Percentiles rank a stretch among this genome's conserved stretches.
phyloP scores from a whole-genome alignment of 1,284 basidiomycete genomes.

The Austroboletus olivaceoglutinosus region DNA sequence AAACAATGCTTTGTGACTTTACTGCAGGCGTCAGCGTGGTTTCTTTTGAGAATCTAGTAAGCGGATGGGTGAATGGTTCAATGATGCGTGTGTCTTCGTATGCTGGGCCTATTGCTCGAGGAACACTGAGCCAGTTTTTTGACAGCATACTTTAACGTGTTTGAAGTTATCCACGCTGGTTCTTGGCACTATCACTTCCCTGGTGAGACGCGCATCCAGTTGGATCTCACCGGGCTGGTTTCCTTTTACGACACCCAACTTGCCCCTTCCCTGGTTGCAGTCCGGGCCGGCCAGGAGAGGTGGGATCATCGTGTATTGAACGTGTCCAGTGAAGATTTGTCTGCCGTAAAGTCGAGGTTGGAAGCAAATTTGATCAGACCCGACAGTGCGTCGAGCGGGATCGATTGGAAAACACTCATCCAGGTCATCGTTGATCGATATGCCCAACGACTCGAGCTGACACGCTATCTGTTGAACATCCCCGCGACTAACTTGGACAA shows the following conservation, averaged over 20 bases:
- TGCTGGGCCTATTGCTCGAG: neutral
- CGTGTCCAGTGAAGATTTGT: no score
- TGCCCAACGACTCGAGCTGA: constrained; percentile 40
- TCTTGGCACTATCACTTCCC: constrained; percentile 37
- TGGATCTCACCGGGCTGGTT: constrained; percentile 33
- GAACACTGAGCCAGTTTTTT: neutral
- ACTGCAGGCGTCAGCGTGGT: constrained; percentile 39
- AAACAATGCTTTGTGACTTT: no score
- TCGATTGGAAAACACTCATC: constrained; percentile 45
- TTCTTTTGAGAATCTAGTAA: constrained; percentile 29
- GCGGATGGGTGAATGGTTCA: neutral
- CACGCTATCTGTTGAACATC: constrained; percentile 38
- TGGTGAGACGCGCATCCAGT: constrained; percentile 36
- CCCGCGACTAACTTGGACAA: neutral
- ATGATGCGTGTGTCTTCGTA: neutral
- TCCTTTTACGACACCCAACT: no score
- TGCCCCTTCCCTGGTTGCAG: no score
- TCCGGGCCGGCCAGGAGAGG: no score
- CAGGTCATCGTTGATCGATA: constrained; percentile 44
- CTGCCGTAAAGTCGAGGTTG: constrained; percentile 19
- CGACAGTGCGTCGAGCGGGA: constrained; percentile 27
- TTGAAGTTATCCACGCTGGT: constrained; percentile 27
- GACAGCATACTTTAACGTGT: neutral
- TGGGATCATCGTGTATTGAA: no score
- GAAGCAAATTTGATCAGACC: constrained; percentile 20